These are phyloP conservation scores for Zoysia pacifica DNA, from an alignment of 176 grass and related monocot species.

Conservation along the genomic window DNA sequence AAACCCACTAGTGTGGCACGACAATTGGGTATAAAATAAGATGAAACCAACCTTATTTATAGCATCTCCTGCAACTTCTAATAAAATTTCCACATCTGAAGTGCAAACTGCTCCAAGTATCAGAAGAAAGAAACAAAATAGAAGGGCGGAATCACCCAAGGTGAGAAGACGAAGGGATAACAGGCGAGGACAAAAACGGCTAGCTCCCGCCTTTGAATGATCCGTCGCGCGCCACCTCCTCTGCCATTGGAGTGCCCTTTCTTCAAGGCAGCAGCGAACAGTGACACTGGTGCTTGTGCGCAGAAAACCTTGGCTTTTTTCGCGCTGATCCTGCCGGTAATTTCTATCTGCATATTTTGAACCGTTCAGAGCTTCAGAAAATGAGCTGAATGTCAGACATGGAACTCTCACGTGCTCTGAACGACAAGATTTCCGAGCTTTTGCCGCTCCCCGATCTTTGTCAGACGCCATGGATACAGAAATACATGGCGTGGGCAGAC, in stretches of 20 bases:
- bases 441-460: too few species aligned
- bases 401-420: neutral
- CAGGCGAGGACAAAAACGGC: neutral
- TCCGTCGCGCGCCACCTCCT: neutral
- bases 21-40: conserved; percentile 12
- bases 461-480: neutral
- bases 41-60: neutral
- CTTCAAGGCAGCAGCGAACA: too few species aligned
- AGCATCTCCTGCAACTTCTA: too few species aligned
- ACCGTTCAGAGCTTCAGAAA: too few species aligned
- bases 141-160: neutral
- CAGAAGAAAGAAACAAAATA: neutral
- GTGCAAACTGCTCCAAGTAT: neutral
- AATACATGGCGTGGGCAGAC: neutral
- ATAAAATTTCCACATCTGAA: neutral
- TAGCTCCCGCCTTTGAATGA: conserved; percentile 2
- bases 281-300: too few species aligned
- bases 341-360: too few species aligned
- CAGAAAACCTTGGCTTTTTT: too few species aligned
- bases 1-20: too few species aligned
- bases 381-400: too few species aligned
- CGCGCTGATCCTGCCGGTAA: too few species aligned
- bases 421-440: neutral
- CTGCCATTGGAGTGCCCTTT: neutral
- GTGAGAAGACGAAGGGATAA: neutral